Conservation (phyloP, 2,329 filamentous ascomycete species). For the Fusarium pininemorale region DNA sequence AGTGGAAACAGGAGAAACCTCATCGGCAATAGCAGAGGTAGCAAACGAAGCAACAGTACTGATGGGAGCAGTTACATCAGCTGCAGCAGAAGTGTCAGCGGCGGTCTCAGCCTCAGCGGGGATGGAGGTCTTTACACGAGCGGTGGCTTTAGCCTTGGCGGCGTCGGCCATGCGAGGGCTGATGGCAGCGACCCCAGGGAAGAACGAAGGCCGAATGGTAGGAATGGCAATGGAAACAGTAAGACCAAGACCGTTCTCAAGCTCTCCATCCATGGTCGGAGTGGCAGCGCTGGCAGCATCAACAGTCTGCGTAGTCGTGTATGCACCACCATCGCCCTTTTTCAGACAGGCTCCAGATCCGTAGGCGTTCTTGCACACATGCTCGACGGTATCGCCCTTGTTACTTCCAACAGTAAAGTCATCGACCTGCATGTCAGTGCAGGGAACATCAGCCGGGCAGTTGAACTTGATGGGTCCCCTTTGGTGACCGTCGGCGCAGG, state of each 20-base stretch:
- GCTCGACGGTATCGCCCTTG: constrained; percentile 16
- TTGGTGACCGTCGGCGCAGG: constrained; percentile 27
- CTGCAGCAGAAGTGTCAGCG: neutral
- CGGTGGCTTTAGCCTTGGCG: neutral
- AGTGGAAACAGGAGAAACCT: accelerated
- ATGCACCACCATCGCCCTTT: constrained; percentile 6
- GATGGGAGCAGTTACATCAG: neutral
- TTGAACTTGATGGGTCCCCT: constrained; percentile 37
- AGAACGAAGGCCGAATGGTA: constrained; percentile 20
- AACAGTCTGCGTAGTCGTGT: constrained; percentile 29
- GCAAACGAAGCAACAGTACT: accelerated
- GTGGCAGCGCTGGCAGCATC: constrained; percentile 1
- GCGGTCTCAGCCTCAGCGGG: neutral
- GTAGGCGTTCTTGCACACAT: constrained; percentile 33
- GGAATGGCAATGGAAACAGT: constrained; percentile 28
- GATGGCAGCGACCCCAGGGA: constrained; percentile 27
- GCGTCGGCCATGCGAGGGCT: constrained; percentile 19
- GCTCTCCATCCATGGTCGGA: constrained; percentile 29
- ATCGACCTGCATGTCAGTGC: constrained; percentile 30
- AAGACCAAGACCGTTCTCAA: constrained; percentile 21
- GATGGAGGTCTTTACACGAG: neutral
- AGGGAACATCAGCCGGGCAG: constrained; percentile 27
- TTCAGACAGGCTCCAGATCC: constrained; percentile 29
- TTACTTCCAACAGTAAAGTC: constrained; percentile 32
- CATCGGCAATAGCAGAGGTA: too few species aligned